Evolutionary conservation across 129 eudicot genomes (phyloP), one percentile per base, ranked within the genome.

Genomic region (Flaveria brownii): DNA sequence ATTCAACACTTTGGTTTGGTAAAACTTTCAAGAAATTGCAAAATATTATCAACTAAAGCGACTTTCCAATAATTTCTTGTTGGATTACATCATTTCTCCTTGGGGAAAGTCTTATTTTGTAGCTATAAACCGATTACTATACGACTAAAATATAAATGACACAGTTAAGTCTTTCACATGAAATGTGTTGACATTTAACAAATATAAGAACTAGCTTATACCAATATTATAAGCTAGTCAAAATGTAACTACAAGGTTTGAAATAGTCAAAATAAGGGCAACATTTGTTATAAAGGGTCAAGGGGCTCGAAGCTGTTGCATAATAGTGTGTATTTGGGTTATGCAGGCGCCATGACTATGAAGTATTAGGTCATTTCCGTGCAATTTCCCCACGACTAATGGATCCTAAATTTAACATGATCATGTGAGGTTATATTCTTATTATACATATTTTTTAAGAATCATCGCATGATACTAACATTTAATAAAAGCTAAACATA

Each of bases 1-100:
- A 71, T 62, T 12, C 12, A 46, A 30, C 51, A 65, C 23, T 39
- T 74, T 70, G 57, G 78, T 74, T 74, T 74, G 78, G 57, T 74
- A 26, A 59, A 60, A 43, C 28, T 42, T 59, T 0, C 13, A 57
- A 57, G 61, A 47, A 70, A 14, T 13, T 47, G 74, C 2, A 23
- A 47, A 20, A 33, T 46, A 5, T 46, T 17, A 68, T 70, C 2
- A 59, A 59, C 16, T 9, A 59, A 59, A 59, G 39, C 1, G 20
- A 15, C 5, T 30, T 16, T 52, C 18, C 30, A 71, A 5, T 54
- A 7, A 11, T 52, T 71, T 39, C 26, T 11, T n/a, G 16, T 16
- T 51, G 41, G 2, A 52, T n/a, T 54, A n/a, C 23, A 17, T 54
- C 1, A 5, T 54, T 17, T 54, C 10, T 54, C 11, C 7, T 9